Percentiles rank a stretch among this genome's conserved stretches.
Conservation (phyloP, 495 filamentous ascomycete species). For the Cetradonia linearis region DNA sequence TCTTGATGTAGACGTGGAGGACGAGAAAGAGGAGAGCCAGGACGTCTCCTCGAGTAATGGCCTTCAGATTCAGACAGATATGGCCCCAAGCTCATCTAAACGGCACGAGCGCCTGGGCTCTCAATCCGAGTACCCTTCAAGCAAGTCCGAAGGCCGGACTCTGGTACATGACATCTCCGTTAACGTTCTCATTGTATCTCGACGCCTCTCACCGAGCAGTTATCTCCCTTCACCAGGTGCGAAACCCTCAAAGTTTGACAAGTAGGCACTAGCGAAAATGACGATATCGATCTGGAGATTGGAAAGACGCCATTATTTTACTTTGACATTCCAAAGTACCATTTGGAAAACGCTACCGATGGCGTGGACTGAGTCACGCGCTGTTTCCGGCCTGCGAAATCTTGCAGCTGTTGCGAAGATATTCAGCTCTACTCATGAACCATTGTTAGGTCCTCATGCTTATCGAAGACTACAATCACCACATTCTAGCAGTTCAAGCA, state of each 20-base stretch:
- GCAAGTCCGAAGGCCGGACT: neutral
- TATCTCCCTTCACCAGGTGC: neutral
- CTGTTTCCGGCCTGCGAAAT: neutral
- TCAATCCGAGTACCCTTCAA: neutral
- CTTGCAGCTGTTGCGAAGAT: neutral
- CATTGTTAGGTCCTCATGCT: too few relatives aligned
- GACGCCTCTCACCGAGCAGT: neutral
- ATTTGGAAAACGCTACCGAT: neutral
- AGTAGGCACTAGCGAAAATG: neutral
- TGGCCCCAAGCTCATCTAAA: neutral
- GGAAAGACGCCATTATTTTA: neutral
- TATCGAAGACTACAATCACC: neutral
- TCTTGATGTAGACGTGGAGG: neutral
- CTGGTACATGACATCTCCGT: neutral
- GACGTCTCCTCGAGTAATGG: too few relatives aligned
- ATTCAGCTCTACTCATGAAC: neutral
- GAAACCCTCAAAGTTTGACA: too few relatives aligned
- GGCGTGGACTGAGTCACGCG: neutral
- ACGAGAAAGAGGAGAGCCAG: neutral
- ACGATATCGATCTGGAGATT: neutral
- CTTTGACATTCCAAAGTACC: neutral
- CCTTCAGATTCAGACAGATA: neutral
- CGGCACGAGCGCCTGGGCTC: neutral
- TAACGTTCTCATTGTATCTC: neutral
- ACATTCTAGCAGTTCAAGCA: neutral